phyloP scores from a whole-genome alignment of 2,329 filamentous ascomycete genomes.

The Meredithiella fracta region DNA sequence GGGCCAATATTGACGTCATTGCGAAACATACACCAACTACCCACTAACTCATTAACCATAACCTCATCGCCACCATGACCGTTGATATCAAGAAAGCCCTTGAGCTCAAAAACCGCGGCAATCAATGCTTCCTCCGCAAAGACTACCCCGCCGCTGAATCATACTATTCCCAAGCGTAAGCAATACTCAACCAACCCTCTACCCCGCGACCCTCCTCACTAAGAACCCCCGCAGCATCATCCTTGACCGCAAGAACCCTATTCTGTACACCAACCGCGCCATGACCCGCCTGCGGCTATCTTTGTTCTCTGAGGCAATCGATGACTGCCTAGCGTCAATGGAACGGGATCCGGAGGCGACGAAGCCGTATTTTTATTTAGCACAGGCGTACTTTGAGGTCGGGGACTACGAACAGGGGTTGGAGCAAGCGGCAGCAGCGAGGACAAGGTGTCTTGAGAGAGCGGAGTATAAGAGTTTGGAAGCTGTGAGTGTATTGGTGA shows the following conservation, averaged over 20 bases:
- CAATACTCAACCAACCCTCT: conserved; percentile 11
- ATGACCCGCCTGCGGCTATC: conserved; percentile 62
- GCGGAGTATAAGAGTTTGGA: conserved; percentile 48
- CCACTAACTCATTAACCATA: background rate
- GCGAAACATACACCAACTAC: background rate
- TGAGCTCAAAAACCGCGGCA: conserved; percentile 41
- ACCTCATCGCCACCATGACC: background rate
- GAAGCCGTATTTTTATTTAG: conserved; percentile 72
- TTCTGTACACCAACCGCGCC: conserved; percentile 79
- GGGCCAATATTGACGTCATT: no score
- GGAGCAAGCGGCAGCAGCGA: conserved; percentile 61
- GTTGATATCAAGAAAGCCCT: conserved; percentile 17
- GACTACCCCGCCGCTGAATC: conserved; percentile 51
- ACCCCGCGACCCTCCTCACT: background rate
- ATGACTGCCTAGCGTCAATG: conserved; percentile 63
- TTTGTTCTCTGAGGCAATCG: conserved; percentile 56
- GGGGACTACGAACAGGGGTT: conserved; percentile 34
- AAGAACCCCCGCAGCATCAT: conserved; percentile 41
- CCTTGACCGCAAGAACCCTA: conserved; percentile 58
- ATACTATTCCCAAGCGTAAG: conserved; percentile 56
- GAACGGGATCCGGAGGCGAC: conserved; percentile 48
- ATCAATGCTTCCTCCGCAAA: conserved; percentile 45
- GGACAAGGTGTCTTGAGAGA: conserved; percentile 46
- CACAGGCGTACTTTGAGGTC: conserved; percentile 66
- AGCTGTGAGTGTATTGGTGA: conserved; percentile 55